These are phyloP conservation scores for Phytophthora quininea DNA, from an alignment of 352 stramenopile genomes.

Conservation along the genomic window DNA sequence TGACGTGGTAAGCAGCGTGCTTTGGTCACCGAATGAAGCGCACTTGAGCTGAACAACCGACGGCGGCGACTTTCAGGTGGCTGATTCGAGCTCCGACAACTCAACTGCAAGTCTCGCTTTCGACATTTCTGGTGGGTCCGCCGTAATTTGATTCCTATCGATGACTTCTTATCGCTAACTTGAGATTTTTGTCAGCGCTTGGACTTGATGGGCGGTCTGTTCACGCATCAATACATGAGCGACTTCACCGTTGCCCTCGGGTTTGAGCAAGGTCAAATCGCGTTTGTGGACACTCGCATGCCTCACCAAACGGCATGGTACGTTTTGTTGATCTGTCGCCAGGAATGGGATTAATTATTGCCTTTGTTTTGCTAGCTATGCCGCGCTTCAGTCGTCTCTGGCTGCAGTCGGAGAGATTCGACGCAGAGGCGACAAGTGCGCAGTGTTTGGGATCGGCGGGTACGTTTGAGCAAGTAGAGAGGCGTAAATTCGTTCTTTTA, in stretches of 20 bases:
- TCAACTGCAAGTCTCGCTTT: constrained; percentile 46
- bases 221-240: constrained; percentile 74
- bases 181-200: constrained; percentile 32
- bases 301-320: constrained; percentile 52
- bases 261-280: constrained; percentile 66
- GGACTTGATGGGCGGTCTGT: constrained; percentile 59
- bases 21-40: constrained; percentile 54
- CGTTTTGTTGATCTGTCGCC: not conserved
- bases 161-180: not conserved
- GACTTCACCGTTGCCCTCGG: constrained; percentile 59
- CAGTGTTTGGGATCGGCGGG: constrained; percentile 71
- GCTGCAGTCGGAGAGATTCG: constrained; percentile 57
- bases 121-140: constrained; percentile 34
- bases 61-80: constrained; percentile 74
- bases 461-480: constrained; percentile 25
- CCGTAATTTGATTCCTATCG: not conserved
- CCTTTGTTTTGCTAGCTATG: constrained; percentile 39
- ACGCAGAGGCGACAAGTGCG: constrained; percentile 47
- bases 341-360: not conserved
- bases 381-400: constrained; percentile 54
- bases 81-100: constrained; percentile 47
- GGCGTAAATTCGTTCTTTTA: not conserved
- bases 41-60: constrained; percentile 86
- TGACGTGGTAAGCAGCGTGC: constrained; percentile 85
- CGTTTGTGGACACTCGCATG: constrained; percentile 75